These are phyloP conservation scores for Neoboletus magnificus DNA, from an alignment of 768 basidiomycete species.

Conservation along the genomic window DNA sequence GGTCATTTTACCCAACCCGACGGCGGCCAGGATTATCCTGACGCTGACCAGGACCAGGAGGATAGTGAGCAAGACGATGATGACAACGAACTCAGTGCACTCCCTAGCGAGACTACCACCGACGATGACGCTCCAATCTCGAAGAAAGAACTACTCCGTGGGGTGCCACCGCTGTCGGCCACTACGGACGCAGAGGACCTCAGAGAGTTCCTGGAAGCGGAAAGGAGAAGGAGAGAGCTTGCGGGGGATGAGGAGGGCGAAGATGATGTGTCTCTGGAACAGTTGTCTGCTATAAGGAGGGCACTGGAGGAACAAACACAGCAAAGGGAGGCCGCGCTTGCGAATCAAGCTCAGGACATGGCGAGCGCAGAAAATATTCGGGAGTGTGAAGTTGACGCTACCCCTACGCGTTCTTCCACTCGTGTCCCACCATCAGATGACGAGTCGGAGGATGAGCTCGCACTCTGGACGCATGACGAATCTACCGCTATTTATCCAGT, in stretches of 20 bases:
- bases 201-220: slow-evolving; percentile 63
- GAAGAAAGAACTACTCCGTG: slow-evolving; percentile 32
- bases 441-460: slow-evolving; percentile 51
- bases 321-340: slow-evolving; percentile 8
- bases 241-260: slow-evolving; percentile 28
- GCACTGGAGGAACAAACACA: slow-evolving; percentile 12
- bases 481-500: slow-evolving; percentile 37
- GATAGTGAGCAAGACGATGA: slow-evolving; percentile 50
- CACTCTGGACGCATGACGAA: slow-evolving; percentile 40
- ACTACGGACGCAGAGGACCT: slow-evolving; percentile 61
- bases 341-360: slow-evolving; percentile 5
- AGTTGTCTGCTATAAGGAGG: slow-evolving; percentile 12
- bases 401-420: slow-evolving; percentile 15
- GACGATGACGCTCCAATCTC: slow-evolving; percentile 29
- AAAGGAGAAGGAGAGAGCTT: slow-evolving; percentile 47
- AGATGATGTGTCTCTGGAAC: slow-evolving; percentile 23
- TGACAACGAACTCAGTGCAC: slow-evolving; percentile 56
- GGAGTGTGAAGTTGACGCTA: slow-evolving; percentile 10
- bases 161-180: slow-evolving; percentile 43
- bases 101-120: slow-evolving; percentile 30
- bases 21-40: slow-evolving; percentile 39
- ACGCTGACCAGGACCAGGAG: slow-evolving; percentile 41
- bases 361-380: not conserved
- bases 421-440: slow-evolving; percentile 16
- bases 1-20: slow-evolving; percentile 48